These are phyloP conservation scores for Effrenium voratum DNA, from an alignment of 73 alveolate genomes.

Conservation along the genomic window DNA sequence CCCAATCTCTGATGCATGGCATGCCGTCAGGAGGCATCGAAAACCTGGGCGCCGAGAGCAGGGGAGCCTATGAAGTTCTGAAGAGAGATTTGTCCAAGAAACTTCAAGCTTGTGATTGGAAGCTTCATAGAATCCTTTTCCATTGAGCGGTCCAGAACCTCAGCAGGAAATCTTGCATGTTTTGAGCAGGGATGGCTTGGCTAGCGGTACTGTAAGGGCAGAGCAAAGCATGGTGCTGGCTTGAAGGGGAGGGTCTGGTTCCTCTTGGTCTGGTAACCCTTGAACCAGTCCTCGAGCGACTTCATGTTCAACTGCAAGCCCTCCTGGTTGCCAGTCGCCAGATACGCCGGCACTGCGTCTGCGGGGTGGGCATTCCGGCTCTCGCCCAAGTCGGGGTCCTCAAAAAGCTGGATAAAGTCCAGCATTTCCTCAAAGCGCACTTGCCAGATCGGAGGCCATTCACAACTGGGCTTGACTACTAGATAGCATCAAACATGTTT, in stretches of 20 bases:
- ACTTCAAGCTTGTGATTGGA: not conserved
- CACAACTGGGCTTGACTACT: too few relatives aligned
- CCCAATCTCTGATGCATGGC: slow-evolving; percentile 41
- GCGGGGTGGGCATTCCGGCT: slow-evolving; percentile 32
- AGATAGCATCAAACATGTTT: too few relatives aligned
- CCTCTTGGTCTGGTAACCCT: not conserved
- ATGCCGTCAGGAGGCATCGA: slow-evolving; percentile 19
- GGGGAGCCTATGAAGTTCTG: not conserved
- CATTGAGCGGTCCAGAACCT: slow-evolving; percentile 7
- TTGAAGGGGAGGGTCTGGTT: not conserved
- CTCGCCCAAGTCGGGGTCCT: not conserved
- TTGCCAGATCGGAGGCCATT: too few relatives aligned
- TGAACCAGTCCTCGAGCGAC: not conserved
- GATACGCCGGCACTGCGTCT: not conserved
- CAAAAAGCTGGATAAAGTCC: not conserved
- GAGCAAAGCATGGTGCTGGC: not conserved
- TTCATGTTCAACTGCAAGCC: slow-evolving; percentile 1
- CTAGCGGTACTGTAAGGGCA: not conserved
- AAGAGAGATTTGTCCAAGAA: not conserved
- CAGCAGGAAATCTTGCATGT: not conserved
- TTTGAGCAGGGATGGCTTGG: too few relatives aligned
- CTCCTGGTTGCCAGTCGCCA: not conserved
- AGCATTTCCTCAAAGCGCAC: not conserved
- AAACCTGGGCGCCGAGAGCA: not conserved
- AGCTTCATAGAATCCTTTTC: slow-evolving; percentile 6